Evolutionary conservation across 805 yeast genomes (phyloP), one percentile per base, ranked within the genome.

Genomic region (Myxozyma kluyveri): DNA sequence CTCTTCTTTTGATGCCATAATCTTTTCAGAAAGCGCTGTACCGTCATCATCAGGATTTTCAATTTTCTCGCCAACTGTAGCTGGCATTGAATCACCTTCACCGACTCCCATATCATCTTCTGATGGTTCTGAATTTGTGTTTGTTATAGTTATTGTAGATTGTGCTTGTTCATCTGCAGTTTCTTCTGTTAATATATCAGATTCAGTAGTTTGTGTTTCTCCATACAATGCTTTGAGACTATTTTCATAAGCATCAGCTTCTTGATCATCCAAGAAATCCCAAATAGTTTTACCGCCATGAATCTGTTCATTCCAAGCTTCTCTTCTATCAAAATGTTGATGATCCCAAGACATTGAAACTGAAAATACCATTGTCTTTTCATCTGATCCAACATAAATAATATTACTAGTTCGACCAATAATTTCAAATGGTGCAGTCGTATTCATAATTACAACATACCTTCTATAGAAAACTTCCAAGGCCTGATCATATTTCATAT

Each of bases 381-480:
- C 49, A 27, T 49, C 54, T 17, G 45, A 19, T n/a, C 54, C 54
- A 39, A 52, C 54, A 43, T 47, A 49, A 31, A 49, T 39, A 32
- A 49, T 14, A 22, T 48, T 48, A 24, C 22, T 27, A 23, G 54
- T 37, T n/a, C 54, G 44, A 9, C 47, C 54, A 23, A 49, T 47
- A 6, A 49, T 26, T 10, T 49, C 26, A 17, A 49, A 49, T 3
- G 54, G 54, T 19, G 54, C 54, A 18, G 54, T 49, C 17, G 19
- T 31, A 26, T 49, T 49, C 54, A 47, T 49, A 21, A 49, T 4
- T 2, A 49, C 45, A 29, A 31, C 47, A 35, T 31, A 47, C 6
- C 54, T 50, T 14, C 49, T 18, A 23, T 49, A 49, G 38, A 31
- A 49, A 18, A 49, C 9, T 22, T 49, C 54, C 19, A n/a, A 27